Conservation (phyloP, 306 rosid species). For the Glycine latifolia region DNA sequence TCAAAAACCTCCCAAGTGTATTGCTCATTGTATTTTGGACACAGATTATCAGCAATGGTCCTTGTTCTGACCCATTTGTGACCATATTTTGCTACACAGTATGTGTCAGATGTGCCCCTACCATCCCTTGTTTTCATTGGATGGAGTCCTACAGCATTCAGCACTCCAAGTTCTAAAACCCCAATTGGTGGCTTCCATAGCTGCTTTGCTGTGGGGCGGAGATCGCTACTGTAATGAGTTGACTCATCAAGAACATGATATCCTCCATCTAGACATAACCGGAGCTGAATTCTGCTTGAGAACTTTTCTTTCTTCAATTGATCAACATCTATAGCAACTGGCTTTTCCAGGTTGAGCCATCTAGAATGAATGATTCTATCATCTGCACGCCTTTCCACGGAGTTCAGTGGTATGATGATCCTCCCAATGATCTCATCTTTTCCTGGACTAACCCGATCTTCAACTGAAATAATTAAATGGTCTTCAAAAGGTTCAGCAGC, state of each 20-base stretch:
- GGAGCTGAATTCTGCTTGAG: conserved; percentile 55
- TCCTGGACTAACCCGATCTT: conserved; percentile 56
- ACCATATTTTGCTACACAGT: conserved; percentile 65
- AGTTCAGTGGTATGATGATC: conserved; percentile 49
- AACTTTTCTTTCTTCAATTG: conserved; percentile 59
- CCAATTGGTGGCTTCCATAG: conserved; percentile 60
- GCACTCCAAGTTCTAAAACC: conserved; percentile 55
- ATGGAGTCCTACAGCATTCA: conserved; percentile 56
- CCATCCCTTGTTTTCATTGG: conserved; percentile 59
- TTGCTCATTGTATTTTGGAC: conserved; percentile 60
- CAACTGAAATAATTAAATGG: conserved; percentile 54
- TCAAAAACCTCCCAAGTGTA: conserved; percentile 68
- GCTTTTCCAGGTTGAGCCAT: conserved; percentile 61
- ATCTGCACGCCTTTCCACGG: conserved; percentile 58
- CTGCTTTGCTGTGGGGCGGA: conserved; percentile 60
- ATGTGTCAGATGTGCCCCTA: conserved; percentile 58
- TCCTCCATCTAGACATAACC: conserved; percentile 59
- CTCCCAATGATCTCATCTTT: conserved; percentile 64
- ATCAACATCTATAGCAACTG: conserved; percentile 56
- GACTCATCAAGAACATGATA: conserved; percentile 64
- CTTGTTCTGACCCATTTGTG: conserved; percentile 61
- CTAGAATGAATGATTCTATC: conserved; percentile 59
- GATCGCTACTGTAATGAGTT: conserved; percentile 62
- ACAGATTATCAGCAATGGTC: conserved; percentile 53
- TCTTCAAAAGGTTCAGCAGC: conserved; percentile 65